Evolutionary conservation across 495 filamentous ascomycete genomes (phyloP).

Genomic region (Talaromyces proteolyticus): DNA sequence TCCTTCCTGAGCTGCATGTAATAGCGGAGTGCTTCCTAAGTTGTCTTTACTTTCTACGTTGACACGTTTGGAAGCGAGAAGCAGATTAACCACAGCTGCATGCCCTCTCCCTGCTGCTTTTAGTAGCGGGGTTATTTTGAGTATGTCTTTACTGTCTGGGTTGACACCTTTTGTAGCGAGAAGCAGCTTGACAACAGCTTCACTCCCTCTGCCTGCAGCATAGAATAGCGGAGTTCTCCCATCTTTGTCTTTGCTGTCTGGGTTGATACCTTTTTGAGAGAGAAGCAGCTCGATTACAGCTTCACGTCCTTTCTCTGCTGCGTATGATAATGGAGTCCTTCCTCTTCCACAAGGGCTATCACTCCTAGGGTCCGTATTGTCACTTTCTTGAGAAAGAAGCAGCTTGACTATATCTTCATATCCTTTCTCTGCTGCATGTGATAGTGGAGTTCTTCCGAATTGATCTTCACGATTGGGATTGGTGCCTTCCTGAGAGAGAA

Average conservation of each 20-base stretch:
- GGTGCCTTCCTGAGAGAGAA: conserved; percentile 5
- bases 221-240: conserved; percentile 8
- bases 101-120: background rate
- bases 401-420: conserved; percentile 10
- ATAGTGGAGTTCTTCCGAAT: conserved; percentile 9
- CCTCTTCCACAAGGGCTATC: too few species aligned
- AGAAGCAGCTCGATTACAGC: conserved; percentile 8
- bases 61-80: background rate
- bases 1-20: background rate
- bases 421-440: conserved; percentile 6
- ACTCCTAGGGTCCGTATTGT: conserved; percentile 12
- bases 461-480: conserved; percentile 8
- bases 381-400: conserved; percentile 17
- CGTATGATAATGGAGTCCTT: conserved; percentile 7
- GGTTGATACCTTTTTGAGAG: background rate
- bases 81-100: background rate
- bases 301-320: conserved; percentile 6
- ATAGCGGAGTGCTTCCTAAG: conserved; percentile 2
- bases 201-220: conserved; percentile 11
- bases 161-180: conserved; percentile 9
- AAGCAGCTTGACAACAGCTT: conserved; percentile 8
- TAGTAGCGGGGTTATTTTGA: conserved; percentile 17
- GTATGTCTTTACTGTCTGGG: conserved; percentile 1
- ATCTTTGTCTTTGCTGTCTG: conserved; percentile 1
- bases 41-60: background rate